These are phyloP conservation scores for Trametes pubescens DNA, from an alignment of 1,284 basidiomycete species.

Conservation along the genomic window DNA sequence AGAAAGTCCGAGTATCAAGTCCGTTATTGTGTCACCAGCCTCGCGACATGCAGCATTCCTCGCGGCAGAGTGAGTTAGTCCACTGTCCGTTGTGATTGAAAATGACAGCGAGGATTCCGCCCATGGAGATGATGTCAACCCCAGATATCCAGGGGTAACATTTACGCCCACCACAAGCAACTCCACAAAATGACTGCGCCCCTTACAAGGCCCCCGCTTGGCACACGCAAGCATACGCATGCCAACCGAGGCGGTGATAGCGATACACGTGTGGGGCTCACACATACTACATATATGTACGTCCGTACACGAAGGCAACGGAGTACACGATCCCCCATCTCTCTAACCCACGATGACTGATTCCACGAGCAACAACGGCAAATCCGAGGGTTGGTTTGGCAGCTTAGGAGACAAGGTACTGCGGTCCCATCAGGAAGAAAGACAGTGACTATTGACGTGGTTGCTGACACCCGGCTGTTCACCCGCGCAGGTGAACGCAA, in stretches of 20 bases:
- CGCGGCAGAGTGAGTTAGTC: too few species aligned
- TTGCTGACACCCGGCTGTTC: too few species aligned
- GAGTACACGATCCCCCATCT: neutral
- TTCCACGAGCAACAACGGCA: neutral
- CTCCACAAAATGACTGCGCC: neutral
- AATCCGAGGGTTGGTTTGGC: conserved; percentile 6
- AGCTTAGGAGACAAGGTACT: conserved; percentile 9
- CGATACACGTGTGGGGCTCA: neutral
- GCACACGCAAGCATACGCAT: neutral
- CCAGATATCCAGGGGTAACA: neutral
- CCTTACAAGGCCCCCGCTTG: neutral
- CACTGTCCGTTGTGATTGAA: neutral
- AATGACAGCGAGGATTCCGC: neutral
- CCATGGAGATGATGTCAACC: neutral
- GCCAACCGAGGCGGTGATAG: neutral
- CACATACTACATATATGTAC: neutral
- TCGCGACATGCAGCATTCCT: too few species aligned
- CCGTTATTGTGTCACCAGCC: too few species aligned
- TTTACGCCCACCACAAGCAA: neutral
- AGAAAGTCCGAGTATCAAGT: too few species aligned
- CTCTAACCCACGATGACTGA: neutral
- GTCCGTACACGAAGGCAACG: neutral
- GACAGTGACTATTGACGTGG: neutral
- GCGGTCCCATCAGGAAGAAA: too few species aligned
- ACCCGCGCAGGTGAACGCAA: conserved; percentile 31